Percentiles rank a stretch among this genome's conserved stretches.
Evolutionary conservation across 139 green algal species (phyloP).

Genomic region (Picochlorum sp.): DNA sequence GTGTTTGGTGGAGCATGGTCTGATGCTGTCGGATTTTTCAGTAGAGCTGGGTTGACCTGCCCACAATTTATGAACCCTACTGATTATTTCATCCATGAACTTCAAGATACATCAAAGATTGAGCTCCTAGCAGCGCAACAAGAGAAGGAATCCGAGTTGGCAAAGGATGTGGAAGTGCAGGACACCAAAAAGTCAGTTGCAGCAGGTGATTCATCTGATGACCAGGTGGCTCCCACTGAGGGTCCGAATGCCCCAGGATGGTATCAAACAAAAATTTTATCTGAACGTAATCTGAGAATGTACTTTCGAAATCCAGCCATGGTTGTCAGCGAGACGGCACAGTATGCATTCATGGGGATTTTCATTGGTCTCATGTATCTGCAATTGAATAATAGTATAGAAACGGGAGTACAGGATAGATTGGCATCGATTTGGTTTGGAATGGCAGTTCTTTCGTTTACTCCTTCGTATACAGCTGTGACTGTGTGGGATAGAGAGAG

Average conservation of each 20-base stretch:
- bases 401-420: constrained; percentile 23
- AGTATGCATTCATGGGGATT: constrained; percentile 32
- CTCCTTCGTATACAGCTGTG: constrained; percentile 35
- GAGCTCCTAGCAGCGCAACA: background rate
- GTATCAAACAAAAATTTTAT: constrained; percentile 21
- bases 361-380: constrained; percentile 34
- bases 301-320: constrained; percentile 28
- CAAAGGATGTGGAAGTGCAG: background rate
- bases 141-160: background rate
- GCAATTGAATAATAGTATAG: constrained; percentile 18
- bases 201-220: background rate
- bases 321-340: constrained; percentile 22
- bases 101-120: constrained; percentile 7
- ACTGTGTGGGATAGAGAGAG: constrained; percentile 42
- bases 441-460: constrained; percentile 35
- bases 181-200: background rate
- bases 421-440: constrained; percentile 30
- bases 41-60: constrained; percentile 15
- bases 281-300: constrained; percentile 14
- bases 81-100: constrained; percentile 42
- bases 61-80: constrained; percentile 50
- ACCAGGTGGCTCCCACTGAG: constrained; percentile 1
- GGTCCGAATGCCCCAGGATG: constrained; percentile 7
- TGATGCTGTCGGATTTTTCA: constrained; percentile 43
- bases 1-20: constrained; percentile 55